Base-by-base conservation (phyloP, 495 filamentous ascomycete species). In the Tirmania nivea region DNA sequence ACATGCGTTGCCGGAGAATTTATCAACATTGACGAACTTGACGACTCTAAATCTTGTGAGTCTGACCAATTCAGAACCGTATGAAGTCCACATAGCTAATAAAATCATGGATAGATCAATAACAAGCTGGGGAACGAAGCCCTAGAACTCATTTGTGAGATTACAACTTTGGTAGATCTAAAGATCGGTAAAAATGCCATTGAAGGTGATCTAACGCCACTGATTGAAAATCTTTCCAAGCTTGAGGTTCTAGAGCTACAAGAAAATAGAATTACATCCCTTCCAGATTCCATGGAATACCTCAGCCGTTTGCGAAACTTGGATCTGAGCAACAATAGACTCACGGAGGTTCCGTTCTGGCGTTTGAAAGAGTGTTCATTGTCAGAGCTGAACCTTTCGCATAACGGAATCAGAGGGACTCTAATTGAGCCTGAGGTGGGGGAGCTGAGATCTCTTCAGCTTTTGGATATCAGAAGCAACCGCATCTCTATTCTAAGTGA, bases 191-290 rank as follows among this genome's bases (percentile, higher is more conserved):
- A 85, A 31, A 96, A 96, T 57, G 67, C 73, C 8, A 63, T 99
- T 6, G 68, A 77, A 39, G 87, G 84, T 8, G 60, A 70, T 4
- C 66, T 95, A 7, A 69, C 77, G 54, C 52, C 71, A 1, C 67
- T 68, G 35, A 71, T 93, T 48, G 62, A 70, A 17, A 70, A 70
- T 34, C 68, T 96, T 49, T 62, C 60, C 34, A 75, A 79, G 20
- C 69, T 99, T 6, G 87, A 95, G 60, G 69, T 75, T 37, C 70
- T 96, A 11, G 88, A 95, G 56, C 55, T 99, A 0, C 82, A 83
- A 51, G 73, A 75, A 14, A 99, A 99, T 65, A 74, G 74, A 49
- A 72, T 99, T 19, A 79, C 79, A n/a, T 68, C 70, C 2, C 69
- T 99, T n/a, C 83, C 90, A 0, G 63, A 73, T 14, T 72, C 73